Evolutionary conservation across 371 early-diverging fungal species (phyloP).

Genomic region (Catenaria anguillulae): DNA sequence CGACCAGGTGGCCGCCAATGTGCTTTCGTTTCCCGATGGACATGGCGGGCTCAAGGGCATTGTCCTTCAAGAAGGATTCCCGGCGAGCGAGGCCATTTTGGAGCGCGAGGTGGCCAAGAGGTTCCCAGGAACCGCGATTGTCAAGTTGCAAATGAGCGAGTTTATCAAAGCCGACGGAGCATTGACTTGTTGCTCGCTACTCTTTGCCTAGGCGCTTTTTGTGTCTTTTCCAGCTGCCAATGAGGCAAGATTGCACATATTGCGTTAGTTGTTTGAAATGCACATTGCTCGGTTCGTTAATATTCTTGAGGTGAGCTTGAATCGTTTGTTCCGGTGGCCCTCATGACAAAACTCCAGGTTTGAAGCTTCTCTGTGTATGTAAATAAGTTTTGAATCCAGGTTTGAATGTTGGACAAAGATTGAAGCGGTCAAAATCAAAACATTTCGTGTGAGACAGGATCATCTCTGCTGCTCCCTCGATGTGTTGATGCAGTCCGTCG

Average conservation of each 20-base stretch:
- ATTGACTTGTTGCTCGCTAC: conserved; percentile 21
- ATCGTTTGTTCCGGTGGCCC: conserved; percentile 9
- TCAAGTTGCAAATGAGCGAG: conserved; percentile 21
- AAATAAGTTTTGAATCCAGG: too few relatives aligned
- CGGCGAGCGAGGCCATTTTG: conserved; percentile 14
- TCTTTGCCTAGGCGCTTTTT: not conserved
- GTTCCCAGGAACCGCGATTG: conserved; percentile 5
- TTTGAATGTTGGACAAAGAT: too few relatives aligned
- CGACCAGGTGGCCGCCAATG: conserved; percentile 21
- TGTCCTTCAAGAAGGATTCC: conserved; percentile 18
- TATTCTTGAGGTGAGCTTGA: not conserved
- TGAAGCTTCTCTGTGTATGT: too few relatives aligned
- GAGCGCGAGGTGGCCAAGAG: conserved; percentile 9
- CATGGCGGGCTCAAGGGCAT: conserved; percentile 7
- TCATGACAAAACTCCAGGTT: conserved; percentile 8
- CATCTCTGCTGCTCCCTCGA: too few relatives aligned
- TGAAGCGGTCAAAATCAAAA: too few relatives aligned
- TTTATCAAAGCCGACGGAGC: conserved; percentile 23
- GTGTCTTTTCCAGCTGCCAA: too few relatives aligned
- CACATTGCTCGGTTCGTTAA: not conserved
- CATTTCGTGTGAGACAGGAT: too few relatives aligned
- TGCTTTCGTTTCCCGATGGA: conserved; percentile 16
- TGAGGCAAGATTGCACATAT: too few relatives aligned
- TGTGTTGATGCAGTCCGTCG: too few relatives aligned
- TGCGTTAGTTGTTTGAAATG: too few relatives aligned